Evolutionary conservation across 2,329 filamentous ascomycete genomes (phyloP), one percentile per base, ranked within the genome.

Genomic region (Aphanocladium album): DNA sequence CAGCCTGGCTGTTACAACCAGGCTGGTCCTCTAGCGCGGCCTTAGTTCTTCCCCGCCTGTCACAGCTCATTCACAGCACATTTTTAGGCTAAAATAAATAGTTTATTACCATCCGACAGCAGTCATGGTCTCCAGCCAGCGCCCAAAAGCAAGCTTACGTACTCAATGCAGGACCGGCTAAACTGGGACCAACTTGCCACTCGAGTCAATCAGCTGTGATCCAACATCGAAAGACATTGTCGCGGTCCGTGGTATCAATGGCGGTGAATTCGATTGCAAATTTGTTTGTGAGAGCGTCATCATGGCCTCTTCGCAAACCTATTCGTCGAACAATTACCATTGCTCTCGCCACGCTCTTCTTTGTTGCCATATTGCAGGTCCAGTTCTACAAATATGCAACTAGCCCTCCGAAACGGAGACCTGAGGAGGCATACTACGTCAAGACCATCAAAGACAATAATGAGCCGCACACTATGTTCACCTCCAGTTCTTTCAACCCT

Each of bases 401-500:
- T 16, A 16, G 11, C 5, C 12, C n/a, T 23, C 4, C 25, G 0
- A 12, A 37, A 8, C 14, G n/a, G 7, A 23, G 23, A 19, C 53
- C 45, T 17, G 9, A 30, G 5, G 30, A 30, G 30, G 30, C 30
- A 30, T 50, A 41, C 45, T 30, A 27, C 8, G 43, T 50, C 21
- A 17, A 14, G 16, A 19, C 21, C 16, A 41, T 50, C 16, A 23
- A 50, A 3, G 45, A 57, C 33, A 11, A 56, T 19, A 30, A 47
- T 14, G 47, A 43, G 56, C 46, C 57, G 49, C 27, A 41, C 39
- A 33, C 23, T 19, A 46, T 60, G 47, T 23, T 33, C 43, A 55
- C 37, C 2, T 25, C 58, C 19, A 51, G 45, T 43, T 19, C 35
- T 16, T 58, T 52, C 47, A 64, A 6, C 62, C 62, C 50, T 65